These are phyloP conservation scores for Aspergillus nidulans DNA, from an alignment of 495 filamentous ascomycete species.

Conservation along the genomic window DNA sequence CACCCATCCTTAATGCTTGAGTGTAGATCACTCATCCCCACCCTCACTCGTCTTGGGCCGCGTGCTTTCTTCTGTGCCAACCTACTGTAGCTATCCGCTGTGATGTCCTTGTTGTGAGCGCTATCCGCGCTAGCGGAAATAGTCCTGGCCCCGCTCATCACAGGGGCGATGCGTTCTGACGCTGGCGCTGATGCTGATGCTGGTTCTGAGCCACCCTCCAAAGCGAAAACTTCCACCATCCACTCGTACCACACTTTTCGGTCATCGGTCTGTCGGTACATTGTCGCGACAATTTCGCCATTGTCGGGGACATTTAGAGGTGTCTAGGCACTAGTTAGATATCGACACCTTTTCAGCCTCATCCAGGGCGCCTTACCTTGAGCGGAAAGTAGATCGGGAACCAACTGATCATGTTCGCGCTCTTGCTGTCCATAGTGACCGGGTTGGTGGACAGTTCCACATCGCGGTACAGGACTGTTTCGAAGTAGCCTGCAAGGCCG, in stretches of 20 bases:
- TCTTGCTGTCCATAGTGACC: constrained; percentile 86
- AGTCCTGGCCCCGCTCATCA: constrained; percentile 32
- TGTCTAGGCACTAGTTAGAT: constrained; percentile 48
- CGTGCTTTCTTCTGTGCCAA: constrained; percentile 7
- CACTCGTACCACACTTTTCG: constrained; percentile 99
- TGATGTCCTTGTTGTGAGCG: constrained; percentile 20
- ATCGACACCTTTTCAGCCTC: background rate
- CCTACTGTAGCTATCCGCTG: constrained; percentile 5
- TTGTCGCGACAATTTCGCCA: constrained; percentile 79
- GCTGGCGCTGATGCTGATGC: background rate
- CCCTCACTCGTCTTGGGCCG: constrained; percentile 60
- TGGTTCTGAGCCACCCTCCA: constrained; percentile 27
- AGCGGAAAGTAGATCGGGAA: constrained; percentile 98
- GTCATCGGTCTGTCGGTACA: constrained; percentile 94
- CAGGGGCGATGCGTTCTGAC: constrained; percentile 21
- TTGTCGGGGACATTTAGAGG: constrained; percentile 84
- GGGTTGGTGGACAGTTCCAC: constrained; percentile 91
- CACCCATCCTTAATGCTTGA: constrained; percentile 88
- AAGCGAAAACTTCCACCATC: constrained; percentile 78
- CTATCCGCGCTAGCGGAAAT: constrained; percentile 29
- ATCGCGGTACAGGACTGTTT: constrained; percentile 78
- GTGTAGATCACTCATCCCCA: constrained; percentile 79
- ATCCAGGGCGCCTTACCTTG: constrained; percentile 57
- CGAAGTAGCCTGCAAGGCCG: constrained; percentile 92
- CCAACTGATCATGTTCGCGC: constrained; percentile 96